These are phyloP conservation scores for Cenchrus fungigraminus DNA, from an alignment of 176 grass and related monocot species.

Conservation along the genomic window DNA sequence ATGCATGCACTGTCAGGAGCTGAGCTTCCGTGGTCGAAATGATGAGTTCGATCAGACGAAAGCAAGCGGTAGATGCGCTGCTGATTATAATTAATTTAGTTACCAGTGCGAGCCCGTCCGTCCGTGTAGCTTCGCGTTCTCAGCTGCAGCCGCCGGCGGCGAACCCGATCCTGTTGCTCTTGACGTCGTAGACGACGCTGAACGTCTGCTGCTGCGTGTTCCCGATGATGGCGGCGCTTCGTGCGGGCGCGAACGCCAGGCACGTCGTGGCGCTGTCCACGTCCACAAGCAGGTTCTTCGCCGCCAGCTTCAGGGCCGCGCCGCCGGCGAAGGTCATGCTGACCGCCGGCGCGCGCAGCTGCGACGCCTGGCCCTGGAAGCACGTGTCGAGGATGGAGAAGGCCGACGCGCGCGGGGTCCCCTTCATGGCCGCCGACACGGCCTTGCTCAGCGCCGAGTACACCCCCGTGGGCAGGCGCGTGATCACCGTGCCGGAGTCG, in stretches of 20 bases:
- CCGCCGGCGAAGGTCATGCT: constrained; percentile 67
- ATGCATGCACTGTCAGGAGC: not conserved
- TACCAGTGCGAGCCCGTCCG: too few relatives aligned
- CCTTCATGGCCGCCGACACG: constrained; percentile 51
- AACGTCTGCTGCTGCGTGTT: constrained; percentile 86
- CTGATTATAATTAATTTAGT: too few relatives aligned
- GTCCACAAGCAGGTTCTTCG: constrained; percentile 66
- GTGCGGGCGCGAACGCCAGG: constrained; percentile 67
- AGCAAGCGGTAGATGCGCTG: not conserved
- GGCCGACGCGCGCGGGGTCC: constrained; percentile 18
- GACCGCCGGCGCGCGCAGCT: constrained; percentile 55
- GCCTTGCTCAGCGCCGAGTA: constrained; percentile 73
- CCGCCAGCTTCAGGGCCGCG: constrained; percentile 50
- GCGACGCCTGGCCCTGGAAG: constrained; percentile 47
- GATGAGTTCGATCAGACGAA: not conserved
- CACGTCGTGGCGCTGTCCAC: constrained; percentile 70
- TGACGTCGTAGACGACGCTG: constrained; percentile 85
- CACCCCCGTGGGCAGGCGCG: constrained; percentile 63
- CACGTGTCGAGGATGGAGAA: constrained; percentile 88
- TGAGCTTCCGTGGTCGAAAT: not conserved
- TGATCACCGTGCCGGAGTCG: constrained; percentile 85
- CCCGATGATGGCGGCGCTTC: constrained; percentile 73
- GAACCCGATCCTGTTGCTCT: constrained; percentile 64
- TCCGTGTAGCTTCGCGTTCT: not conserved
- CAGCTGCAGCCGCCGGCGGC: constrained; percentile 64